phyloP scores from a whole-genome alignment of 495 filamentous ascomycete species.

The Melanomma pulvis-pyrius region DNA sequence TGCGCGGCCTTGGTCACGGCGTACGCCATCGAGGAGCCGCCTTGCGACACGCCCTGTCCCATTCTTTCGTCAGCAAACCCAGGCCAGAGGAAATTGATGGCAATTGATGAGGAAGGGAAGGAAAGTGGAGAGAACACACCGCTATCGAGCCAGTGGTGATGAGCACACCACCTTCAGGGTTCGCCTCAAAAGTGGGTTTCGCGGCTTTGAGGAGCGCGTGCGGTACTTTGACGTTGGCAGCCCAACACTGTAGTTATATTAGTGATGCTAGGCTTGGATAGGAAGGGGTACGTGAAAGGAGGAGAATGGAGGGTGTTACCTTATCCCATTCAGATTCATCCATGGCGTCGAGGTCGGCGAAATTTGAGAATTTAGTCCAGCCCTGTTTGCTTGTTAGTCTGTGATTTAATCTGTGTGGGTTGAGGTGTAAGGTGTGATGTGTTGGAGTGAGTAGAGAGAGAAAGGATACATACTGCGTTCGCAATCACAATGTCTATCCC shows the following conservation, averaged over 20 bases:
- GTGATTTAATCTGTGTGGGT: neutral
- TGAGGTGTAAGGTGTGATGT: neutral
- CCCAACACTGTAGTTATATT: conserved; percentile 57
- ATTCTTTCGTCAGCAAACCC: neutral
- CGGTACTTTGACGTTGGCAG: conserved; percentile 69
- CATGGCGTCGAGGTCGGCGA: conserved; percentile 65
- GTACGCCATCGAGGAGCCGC: conserved; percentile 67
- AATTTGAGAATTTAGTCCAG: conserved; percentile 67
- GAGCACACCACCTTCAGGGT: conserved; percentile 69
- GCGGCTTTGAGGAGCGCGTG: conserved; percentile 65
- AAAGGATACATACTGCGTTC: conserved; percentile 62
- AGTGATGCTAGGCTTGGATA: no score
- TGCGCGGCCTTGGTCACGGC: conserved; percentile 68
- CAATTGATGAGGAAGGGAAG: no score
- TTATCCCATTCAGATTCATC: conserved; percentile 72
- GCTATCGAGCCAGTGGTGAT: conserved; percentile 70
- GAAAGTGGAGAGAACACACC: conserved; percentile 36
- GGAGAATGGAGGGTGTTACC: conserved; percentile 43
- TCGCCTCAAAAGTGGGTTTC: conserved; percentile 66
- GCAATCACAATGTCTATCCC: conserved; percentile 72
- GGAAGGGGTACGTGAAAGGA: neutral
- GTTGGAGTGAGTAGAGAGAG: neutral
- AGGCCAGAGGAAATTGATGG: neutral
- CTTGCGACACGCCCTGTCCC: conserved; percentile 49
- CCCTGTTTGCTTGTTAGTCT: conserved; percentile 50